Conservation (phyloP, 1,139 yeast species). For the Candida tetrigidarum region DNA sequence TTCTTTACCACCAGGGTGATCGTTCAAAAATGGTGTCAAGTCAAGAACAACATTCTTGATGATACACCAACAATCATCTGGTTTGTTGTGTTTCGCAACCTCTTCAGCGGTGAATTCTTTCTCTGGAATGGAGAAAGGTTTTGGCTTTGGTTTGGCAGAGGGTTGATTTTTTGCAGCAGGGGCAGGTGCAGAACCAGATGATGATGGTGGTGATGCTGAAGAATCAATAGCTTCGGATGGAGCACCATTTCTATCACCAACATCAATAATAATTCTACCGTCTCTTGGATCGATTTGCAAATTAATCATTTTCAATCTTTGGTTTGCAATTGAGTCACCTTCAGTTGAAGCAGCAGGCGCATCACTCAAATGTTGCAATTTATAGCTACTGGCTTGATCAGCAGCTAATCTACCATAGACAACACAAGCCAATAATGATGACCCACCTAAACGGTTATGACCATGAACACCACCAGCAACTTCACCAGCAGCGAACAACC, state of each 20-base stretch:
- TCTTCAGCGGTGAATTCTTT: conserved; percentile 54
- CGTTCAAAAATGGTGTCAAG: conserved; percentile 72
- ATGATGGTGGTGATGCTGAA: conserved; percentile 7
- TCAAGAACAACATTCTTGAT: conserved; percentile 85
- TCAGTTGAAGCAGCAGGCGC: not conserved
- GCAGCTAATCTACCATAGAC: conserved; percentile 75
- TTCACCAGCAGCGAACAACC: conserved; percentile 80
- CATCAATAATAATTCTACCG: conserved; percentile 35
- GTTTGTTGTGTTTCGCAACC: conserved; percentile 64
- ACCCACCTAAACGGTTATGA: conserved; percentile 75
- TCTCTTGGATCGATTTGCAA: conserved; percentile 45
- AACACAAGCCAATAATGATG: conserved; percentile 79
- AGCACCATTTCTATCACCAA: conserved; percentile 20
- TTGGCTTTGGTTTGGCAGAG: conserved; percentile 10
- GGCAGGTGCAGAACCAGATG: conserved; percentile 3
- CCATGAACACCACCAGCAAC: conserved; percentile 87
- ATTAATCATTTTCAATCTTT: conserved; percentile 46
- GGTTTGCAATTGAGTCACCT: conserved; percentile 16
- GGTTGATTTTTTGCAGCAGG: conserved; percentile 9
- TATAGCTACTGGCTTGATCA: conserved; percentile 41
- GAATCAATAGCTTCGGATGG: conserved; percentile 3
- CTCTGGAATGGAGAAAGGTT: conserved; percentile 39
- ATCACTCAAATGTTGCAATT: conserved; percentile 33
- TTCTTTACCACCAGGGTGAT: conserved; percentile 89
- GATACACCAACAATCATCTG: conserved; percentile 84